These are phyloP conservation scores for Syzygium aromaticum DNA, from an alignment of 345 rosid species.

Conservation along the genomic window DNA sequence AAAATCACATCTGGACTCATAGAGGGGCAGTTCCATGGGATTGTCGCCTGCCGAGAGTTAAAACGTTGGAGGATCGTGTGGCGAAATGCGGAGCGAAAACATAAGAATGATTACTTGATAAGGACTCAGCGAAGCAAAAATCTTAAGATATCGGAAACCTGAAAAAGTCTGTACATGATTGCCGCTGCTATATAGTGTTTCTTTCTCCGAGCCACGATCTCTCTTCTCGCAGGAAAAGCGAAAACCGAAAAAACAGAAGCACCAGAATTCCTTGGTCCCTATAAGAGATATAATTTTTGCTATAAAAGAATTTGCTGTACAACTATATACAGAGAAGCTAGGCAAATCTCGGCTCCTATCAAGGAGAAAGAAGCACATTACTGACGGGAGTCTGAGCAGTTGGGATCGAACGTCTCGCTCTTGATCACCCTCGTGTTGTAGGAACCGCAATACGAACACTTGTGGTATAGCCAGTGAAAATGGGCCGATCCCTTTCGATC, in stretches of 20 bases:
- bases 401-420: neutral
- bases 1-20: neutral
- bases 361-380: neutral
- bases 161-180: neutral
- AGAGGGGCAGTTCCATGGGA: neutral
- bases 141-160: neutral
- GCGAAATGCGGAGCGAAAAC: neutral
- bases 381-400: neutral
- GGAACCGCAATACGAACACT: constrained; percentile 54
- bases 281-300: neutral
- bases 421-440: constrained; percentile 43
- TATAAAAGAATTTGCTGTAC: constrained; percentile 1
- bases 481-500: constrained; percentile 49
- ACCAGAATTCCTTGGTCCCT: neutral
- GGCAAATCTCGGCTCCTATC: neutral
- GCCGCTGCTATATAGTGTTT: neutral
- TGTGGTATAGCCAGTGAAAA: constrained; percentile 79
- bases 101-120: too few species aligned
- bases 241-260: neutral
- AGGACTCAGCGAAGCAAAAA: neutral
- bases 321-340: neutral
- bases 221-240: neutral
- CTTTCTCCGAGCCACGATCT: neutral
- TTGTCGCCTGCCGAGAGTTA: neutral
- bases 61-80: neutral